Conservation (phyloP, 371 early-diverging fungal genomes). For the Circinella umbellata region DNA sequence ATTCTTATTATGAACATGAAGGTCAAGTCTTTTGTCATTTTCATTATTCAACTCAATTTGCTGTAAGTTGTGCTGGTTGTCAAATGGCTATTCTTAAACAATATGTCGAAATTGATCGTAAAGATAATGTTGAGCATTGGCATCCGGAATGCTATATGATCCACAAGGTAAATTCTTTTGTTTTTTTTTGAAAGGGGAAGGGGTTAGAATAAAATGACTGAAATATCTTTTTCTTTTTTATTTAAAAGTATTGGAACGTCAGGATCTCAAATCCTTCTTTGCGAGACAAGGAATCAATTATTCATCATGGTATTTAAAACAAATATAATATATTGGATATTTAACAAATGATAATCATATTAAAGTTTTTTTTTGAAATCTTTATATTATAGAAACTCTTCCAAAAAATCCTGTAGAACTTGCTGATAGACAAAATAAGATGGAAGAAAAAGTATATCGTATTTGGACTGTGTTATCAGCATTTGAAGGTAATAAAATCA, state of each 20-base stretch:
- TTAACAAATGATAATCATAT: too few relatives aligned
- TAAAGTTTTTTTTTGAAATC: neutral
- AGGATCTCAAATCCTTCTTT: slow-evolving; percentile 44
- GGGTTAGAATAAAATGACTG: too few relatives aligned
- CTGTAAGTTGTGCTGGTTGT: slow-evolving; percentile 86
- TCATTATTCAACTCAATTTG: slow-evolving; percentile 88
- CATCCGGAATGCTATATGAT: slow-evolving; percentile 99
- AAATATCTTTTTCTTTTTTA: too few relatives aligned
- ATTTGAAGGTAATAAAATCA: slow-evolving; percentile 70
- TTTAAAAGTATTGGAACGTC: slow-evolving; percentile 89
- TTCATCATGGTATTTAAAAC: slow-evolving; percentile 15
- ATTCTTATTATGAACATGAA: slow-evolving; percentile 95
- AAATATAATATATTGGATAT: neutral
- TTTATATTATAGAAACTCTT: neutral
- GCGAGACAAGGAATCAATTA: slow-evolving; percentile 16
- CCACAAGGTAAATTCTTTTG: slow-evolving; percentile 64
- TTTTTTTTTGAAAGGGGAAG: neutral
- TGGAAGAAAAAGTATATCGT: slow-evolving; percentile 88
- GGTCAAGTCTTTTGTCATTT: slow-evolving; percentile 91
- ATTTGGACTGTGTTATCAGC: slow-evolving; percentile 93
- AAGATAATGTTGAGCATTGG: slow-evolving; percentile 89
- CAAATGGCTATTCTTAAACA: slow-evolving; percentile 92
- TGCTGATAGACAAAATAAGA: slow-evolving; percentile 55
- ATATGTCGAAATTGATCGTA: slow-evolving; percentile 90
- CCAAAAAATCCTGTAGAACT: slow-evolving; percentile 41